Conservation (phyloP, 2,329 filamentous ascomycete species). For the Penicillium sp. region DNA sequence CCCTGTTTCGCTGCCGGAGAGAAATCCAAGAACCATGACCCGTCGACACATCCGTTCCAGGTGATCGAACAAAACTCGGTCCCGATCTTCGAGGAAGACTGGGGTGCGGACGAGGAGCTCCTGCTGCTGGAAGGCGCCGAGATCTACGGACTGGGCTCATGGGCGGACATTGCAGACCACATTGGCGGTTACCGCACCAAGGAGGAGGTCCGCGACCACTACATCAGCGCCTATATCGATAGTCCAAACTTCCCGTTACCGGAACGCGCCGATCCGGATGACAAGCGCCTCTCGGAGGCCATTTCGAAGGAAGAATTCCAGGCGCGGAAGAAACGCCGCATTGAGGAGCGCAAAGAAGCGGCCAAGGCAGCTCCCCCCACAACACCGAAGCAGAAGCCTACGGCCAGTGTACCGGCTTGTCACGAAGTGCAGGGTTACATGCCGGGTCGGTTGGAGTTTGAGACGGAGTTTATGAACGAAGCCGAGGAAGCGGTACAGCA, state of each 20-base stretch:
- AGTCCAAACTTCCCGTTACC: slow-evolving; percentile 78
- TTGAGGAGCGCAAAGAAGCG: slow-evolving; percentile 81
- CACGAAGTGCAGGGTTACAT: slow-evolving; percentile 98
- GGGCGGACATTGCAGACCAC: slow-evolving; percentile 96
- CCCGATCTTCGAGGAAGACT: slow-evolving; percentile 86
- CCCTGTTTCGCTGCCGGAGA: slow-evolving; percentile 82
- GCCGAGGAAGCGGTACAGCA: slow-evolving; percentile 96
- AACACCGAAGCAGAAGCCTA: slow-evolving; percentile 89
- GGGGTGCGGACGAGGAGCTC: slow-evolving; percentile 96
- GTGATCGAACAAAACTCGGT: slow-evolving; percentile 98
- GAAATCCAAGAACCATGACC: slow-evolving; percentile 73
- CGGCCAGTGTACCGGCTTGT: slow-evolving; percentile 85
- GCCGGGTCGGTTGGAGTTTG: slow-evolving; percentile 93
- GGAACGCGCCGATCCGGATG: slow-evolving; percentile 70
- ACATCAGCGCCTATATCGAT: slow-evolving; percentile 76
- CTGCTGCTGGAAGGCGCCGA: slow-evolving; percentile 86
- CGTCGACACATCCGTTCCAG: slow-evolving; percentile 73
- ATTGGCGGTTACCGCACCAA: slow-evolving; percentile 91
- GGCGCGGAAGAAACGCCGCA: slow-evolving; percentile 78
- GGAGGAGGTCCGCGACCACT: slow-evolving; percentile 92
- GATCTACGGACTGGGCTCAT: slow-evolving; percentile 90
- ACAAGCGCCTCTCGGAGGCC: slow-evolving; percentile 66
- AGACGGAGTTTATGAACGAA: slow-evolving; percentile 95
- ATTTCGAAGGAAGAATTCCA: slow-evolving; percentile 90
- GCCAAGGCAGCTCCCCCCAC: slow-evolving; percentile 74